These are phyloP conservation scores for Chrysoporthe cubensis DNA, from an alignment of 2,329 filamentous ascomycete species.

Conservation along the genomic window DNA sequence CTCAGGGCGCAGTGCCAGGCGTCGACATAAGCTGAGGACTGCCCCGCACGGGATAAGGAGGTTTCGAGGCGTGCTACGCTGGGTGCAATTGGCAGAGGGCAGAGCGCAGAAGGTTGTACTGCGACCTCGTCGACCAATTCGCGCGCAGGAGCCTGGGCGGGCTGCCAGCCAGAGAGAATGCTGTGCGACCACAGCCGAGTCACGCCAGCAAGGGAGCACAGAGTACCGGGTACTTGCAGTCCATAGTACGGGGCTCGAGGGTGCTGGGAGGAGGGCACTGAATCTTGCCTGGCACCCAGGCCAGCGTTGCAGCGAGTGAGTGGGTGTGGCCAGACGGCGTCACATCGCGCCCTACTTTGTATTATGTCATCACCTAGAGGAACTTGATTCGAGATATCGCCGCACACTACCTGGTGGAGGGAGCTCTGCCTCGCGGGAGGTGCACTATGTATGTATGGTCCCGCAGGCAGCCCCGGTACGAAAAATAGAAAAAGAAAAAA, in stretches of 20 bases:
- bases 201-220: background rate
- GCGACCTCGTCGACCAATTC: background rate
- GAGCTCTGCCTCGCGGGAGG: too few relatives aligned
- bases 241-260: too few relatives aligned
- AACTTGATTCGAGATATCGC: too few relatives aligned
- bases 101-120: too few relatives aligned
- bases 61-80: background rate
- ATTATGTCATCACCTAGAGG: background rate
- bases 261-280: too few relatives aligned
- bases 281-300: too few relatives aligned
- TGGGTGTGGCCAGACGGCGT: background rate
- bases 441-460: background rate
- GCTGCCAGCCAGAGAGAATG: background rate
- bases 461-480: too few relatives aligned
- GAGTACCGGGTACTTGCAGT: background rate
- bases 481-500: too few relatives aligned
- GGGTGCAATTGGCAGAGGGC: too few relatives aligned
- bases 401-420: too few relatives aligned
- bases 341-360: background rate
- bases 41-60: background rate
- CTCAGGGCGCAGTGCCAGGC: background rate
- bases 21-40: background rate
- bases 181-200: background rate
- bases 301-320: too few relatives aligned
- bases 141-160: background rate